Conservation (phyloP, 2,329 filamentous ascomycete genomes). For the Pseudogymnoascus sp. region DNA sequence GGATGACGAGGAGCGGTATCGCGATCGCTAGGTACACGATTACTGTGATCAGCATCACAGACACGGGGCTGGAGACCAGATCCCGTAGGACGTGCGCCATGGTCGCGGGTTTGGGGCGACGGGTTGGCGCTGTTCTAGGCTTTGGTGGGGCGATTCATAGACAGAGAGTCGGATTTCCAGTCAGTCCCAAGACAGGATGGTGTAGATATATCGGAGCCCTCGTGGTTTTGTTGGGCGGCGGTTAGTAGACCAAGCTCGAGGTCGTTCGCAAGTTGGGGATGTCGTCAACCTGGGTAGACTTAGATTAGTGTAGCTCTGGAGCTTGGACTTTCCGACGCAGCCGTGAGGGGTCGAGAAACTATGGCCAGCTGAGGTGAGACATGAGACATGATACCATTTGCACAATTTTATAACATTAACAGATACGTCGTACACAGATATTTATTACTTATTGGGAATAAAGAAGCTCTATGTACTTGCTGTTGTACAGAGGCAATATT, state of each 20-base stretch:
- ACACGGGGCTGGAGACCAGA: conserved; percentile 65
- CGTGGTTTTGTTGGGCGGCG: not conserved
- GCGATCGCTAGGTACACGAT: conserved; percentile 71
- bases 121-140: not conserved
- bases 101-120: not conserved
- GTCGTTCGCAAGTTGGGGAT: not conserved
- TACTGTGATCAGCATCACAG: conserved; percentile 74
- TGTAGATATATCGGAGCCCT: not conserved
- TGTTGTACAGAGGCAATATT: not conserved
- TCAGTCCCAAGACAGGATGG: not conserved
- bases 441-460: not conserved
- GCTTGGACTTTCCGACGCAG: not conserved
- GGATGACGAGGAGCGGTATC: conserved; percentile 63
- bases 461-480: not conserved
- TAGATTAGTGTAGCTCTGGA: not conserved
- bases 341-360: not conserved
- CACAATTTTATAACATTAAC: not conserved
- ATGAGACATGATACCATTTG: not conserved
- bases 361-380: conserved; percentile 1
- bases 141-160: conserved; percentile 1
- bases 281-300: not conserved
- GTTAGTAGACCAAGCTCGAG: not conserved
- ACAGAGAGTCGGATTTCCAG: not conserved
- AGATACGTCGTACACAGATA: not conserved
- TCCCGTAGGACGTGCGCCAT: not conserved